Conservation (phyloP, 2,329 filamentous ascomycete species). For the Polychaeton citri region DNA sequence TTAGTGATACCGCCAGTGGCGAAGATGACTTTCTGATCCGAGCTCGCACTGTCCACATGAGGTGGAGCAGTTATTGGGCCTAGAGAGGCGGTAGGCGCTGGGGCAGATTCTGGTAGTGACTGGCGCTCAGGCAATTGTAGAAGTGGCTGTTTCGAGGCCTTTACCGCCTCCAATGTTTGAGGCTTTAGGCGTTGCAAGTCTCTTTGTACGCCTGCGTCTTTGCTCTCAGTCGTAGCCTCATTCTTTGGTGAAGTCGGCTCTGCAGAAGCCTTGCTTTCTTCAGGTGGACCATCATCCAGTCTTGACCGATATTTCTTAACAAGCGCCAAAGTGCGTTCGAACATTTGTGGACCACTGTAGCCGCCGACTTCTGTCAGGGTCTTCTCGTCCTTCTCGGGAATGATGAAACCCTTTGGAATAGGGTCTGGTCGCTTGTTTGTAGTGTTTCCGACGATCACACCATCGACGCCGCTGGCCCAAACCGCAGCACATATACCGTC, state of each 20-base stretch:
- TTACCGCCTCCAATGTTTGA: slow-evolving; percentile 9
- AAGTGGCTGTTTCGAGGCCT: slow-evolving; percentile 14
- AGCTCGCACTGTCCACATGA: slow-evolving; percentile 4
- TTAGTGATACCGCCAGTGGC: slow-evolving; percentile 87
- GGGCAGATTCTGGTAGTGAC: slow-evolving; percentile 3
- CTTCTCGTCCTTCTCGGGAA: slow-evolving; percentile 53
- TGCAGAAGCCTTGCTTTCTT: background rate
- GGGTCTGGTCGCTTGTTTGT: slow-evolving; percentile 69
- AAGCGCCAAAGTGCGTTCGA: slow-evolving; percentile 62
- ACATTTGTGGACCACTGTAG: slow-evolving; percentile 83
- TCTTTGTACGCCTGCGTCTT: slow-evolving; percentile 15
- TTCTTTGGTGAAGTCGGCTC: background rate
- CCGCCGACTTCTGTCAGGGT: slow-evolving; percentile 68
- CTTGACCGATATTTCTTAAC: slow-evolving; percentile 61
- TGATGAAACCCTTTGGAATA: slow-evolving; percentile 50
- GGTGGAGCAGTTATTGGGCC: slow-evolving; percentile 2
- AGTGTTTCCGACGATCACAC: slow-evolving; percentile 94
- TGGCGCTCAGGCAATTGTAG: slow-evolving; percentile 19
- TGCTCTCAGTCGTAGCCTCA: slow-evolving; percentile 1
- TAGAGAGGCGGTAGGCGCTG: slow-evolving; percentile 1
- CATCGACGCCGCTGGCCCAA: slow-evolving; percentile 73
- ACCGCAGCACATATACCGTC: slow-evolving; percentile 80
- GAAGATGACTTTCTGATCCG: slow-evolving; percentile 65
- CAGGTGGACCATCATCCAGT: slow-evolving; percentile 27
- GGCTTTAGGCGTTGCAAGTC: slow-evolving; percentile 20